These are phyloP conservation scores for Thozetella sp. DNA, from an alignment of 495 filamentous ascomycete species.

Conservation along the genomic window DNA sequence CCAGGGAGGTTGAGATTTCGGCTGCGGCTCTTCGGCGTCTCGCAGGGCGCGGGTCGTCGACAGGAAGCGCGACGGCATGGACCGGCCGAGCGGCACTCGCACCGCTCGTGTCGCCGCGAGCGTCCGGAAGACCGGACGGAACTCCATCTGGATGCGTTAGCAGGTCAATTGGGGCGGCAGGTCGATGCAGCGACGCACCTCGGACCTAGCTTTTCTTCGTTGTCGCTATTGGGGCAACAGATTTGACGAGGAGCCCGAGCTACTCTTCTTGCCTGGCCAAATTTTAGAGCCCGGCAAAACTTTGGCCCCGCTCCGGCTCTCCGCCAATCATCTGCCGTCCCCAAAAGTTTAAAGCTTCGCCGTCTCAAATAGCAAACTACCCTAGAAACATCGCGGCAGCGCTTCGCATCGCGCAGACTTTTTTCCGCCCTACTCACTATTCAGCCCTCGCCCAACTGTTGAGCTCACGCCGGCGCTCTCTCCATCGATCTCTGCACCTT, in stretches of 20 bases:
- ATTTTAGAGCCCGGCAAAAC: slow-evolving; percentile 7
- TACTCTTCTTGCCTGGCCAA: too few relatives aligned
- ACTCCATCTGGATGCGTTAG: slow-evolving; percentile 17
- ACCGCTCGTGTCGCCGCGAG: slow-evolving; percentile 21
- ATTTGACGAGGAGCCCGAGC: too few relatives aligned
- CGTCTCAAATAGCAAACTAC: too few relatives aligned
- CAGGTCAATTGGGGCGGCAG: slow-evolving; percentile 5
- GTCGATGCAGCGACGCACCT: background rate
- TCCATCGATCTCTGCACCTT: too few relatives aligned
- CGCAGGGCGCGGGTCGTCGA: background rate
- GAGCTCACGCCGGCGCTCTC: too few relatives aligned
- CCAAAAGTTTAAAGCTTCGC: slow-evolving; percentile 3
- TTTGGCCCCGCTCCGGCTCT: slow-evolving; percentile 10
- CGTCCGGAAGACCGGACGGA: slow-evolving; percentile 20
- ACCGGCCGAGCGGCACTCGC: slow-evolving; percentile 12
- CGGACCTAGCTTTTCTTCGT: too few relatives aligned
- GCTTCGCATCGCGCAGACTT: too few relatives aligned
- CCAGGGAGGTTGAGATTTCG: background rate
- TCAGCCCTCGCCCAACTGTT: background rate
- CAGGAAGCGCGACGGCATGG: background rate
- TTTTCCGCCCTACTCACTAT: background rate
- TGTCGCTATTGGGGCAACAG: too few relatives aligned
- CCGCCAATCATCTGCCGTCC: slow-evolving; percentile 5
- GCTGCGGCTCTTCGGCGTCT: background rate
- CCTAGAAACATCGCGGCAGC: too few relatives aligned